These are phyloP conservation scores for Botrytis cinerea DNA, from an alignment of 2,329 filamentous ascomycete species.

Conservation along the genomic window DNA sequence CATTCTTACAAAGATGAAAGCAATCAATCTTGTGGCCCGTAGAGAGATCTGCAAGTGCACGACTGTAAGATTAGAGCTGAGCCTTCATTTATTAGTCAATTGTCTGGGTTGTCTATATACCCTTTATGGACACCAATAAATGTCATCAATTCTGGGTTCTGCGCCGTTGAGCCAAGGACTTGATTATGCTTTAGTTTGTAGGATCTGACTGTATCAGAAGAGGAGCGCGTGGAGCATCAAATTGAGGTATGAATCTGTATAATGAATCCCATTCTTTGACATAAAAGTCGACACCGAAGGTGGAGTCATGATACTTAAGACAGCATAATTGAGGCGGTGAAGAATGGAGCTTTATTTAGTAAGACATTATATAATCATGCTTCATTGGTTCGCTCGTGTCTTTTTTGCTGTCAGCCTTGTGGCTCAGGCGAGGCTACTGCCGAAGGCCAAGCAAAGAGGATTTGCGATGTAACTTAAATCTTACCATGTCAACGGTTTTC, in stretches of 20 bases:
- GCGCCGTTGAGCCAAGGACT: neutral
- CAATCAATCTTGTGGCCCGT: neutral
- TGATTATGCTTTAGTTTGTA: neutral
- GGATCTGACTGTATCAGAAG: neutral
- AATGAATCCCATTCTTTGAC: constrained; percentile 9
- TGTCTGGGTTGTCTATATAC: neutral
- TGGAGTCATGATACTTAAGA: neutral
- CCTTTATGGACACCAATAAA: neutral
- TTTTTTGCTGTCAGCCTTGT: neutral
- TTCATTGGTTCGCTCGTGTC: constrained; percentile 3
- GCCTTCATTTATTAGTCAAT: neutral
- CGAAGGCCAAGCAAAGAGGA: constrained; percentile 3
- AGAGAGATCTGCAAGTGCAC: neutral
- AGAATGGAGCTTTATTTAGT: neutral
- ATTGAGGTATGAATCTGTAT: neutral
- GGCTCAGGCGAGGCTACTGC: neutral
- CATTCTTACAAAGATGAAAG: neutral
- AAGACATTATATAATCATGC: neutral
- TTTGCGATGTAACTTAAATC: neutral
- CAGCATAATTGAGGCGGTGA: neutral
- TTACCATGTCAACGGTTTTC: neutral
- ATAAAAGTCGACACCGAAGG: neutral
- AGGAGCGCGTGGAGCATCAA: neutral
- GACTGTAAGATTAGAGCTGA: neutral
- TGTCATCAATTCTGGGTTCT: neutral